Percentiles rank a stretch among this genome's conserved stretches.
Conservation (phyloP, 257 asterid genomes). For the Coffea canephora region DNA sequence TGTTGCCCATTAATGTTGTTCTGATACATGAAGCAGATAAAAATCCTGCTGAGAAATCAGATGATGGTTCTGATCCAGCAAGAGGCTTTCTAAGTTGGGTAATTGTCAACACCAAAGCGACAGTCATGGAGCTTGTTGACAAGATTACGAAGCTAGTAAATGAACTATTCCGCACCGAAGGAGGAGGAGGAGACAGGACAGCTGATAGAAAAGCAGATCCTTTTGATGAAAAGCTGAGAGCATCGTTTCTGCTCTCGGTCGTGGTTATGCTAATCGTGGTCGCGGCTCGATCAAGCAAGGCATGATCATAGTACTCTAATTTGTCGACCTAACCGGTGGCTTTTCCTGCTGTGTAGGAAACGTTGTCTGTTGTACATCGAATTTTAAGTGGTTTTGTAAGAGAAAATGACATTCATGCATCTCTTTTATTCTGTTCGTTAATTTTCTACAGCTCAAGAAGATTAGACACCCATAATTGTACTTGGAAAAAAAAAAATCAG, state of each 20-base stretch:
- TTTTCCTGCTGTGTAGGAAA: slow-evolving; percentile 2
- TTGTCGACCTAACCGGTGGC: slow-evolving; percentile 35
- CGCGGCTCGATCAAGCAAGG: slow-evolving; percentile 44
- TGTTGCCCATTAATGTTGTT: neutral
- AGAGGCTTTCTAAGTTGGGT: slow-evolving; percentile 43
- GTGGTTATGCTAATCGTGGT: slow-evolving; percentile 57
- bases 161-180: slow-evolving; percentile 32
- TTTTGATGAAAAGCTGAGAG: slow-evolving; percentile 43
- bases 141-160: slow-evolving; percentile 38
- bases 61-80: slow-evolving; percentile 21
- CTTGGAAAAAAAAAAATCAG: neutral
- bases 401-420: neutral
- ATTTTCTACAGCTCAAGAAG: neutral
- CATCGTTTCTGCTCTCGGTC: slow-evolving; percentile 57
- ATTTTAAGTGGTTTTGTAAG: neutral
- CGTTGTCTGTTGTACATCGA: neutral
- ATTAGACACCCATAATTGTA: neutral
- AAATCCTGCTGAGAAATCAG: slow-evolving; percentile 19
- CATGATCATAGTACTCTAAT: slow-evolving; percentile 33
- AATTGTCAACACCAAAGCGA: slow-evolving; percentile 35
- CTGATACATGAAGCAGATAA: slow-evolving; percentile 27
- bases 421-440: neutral
- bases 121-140: slow-evolving; percentile 42
- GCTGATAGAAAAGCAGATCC: slow-evolving; percentile 13
- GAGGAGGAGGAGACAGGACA: slow-evolving; percentile 18